Conservation (phyloP, 805 yeast species). For the Candida multigemmis region DNA sequence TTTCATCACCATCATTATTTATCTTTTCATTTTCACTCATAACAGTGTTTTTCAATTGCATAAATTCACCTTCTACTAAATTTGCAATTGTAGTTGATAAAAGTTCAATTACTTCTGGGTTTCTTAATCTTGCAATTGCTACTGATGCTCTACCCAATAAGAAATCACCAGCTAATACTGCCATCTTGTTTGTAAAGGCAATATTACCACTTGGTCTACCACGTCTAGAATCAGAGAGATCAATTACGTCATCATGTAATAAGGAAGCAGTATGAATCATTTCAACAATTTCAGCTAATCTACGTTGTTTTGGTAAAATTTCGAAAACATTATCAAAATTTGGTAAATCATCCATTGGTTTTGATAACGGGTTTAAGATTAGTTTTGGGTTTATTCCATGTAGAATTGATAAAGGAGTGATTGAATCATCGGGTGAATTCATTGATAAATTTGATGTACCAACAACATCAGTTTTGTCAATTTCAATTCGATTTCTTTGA, state of each 20-base stretch:
- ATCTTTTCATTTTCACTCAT: constrained; percentile 31
- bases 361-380: constrained; percentile 72
- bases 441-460: constrained; percentile 52
- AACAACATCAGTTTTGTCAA: constrained; percentile 58
- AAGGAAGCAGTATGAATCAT: constrained; percentile 97
- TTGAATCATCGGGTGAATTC: constrained; percentile 48
- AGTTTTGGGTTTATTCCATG: constrained; percentile 87
- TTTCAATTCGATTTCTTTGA: constrained; percentile 53
- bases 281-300: constrained; percentile 95
- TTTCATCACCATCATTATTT: constrained; percentile 38
- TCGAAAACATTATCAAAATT: constrained; percentile 54
- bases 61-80: constrained; percentile 95
- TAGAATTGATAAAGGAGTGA: constrained; percentile 74
- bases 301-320: constrained; percentile 86
- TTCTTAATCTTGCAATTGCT: constrained; percentile 83
- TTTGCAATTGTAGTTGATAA: constrained; percentile 95
- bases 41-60: constrained; percentile 95
- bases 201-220: constrained; percentile 87
- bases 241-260: constrained; percentile 95
- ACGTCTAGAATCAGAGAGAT: constrained; percentile 77
- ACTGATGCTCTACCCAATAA: constrained; percentile 93
- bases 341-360: constrained; percentile 69
- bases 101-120: constrained; percentile 95
- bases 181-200: constrained; percentile 95
- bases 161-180: constrained; percentile 95